A percentile compares a stretch with the other conserved stretches of the same genome.
These are phyloP conservation scores for Porphyrellus cyaneotinctus DNA, from an alignment of 768 basidiomycete genomes.

Conservation along the genomic window DNA sequence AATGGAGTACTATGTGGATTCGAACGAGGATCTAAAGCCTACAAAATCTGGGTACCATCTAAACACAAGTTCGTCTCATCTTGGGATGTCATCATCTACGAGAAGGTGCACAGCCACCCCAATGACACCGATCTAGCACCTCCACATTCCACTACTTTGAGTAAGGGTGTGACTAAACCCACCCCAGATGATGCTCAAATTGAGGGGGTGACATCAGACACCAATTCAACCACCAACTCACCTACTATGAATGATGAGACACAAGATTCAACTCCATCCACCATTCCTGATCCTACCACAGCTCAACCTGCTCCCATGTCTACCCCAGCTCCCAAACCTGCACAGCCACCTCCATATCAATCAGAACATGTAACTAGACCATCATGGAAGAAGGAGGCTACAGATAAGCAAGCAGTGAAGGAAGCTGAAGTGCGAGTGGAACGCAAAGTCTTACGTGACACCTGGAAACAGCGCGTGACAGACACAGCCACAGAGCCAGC, in stretches of 20 bases:
- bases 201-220: too few species aligned
- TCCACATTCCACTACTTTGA: background rate
- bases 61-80: conserved; percentile 7
- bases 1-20: conserved; percentile 2
- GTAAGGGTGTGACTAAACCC: background rate
- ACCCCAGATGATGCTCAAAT: too few species aligned
- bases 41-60: background rate
- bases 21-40: too few species aligned
- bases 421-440: background rate
- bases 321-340: too few species aligned
- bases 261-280: background rate
- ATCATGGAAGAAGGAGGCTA: background rate
- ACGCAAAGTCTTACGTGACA: too few species aligned
- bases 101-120: background rate
- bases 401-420: too few species aligned
- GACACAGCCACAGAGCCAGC: too few species aligned
- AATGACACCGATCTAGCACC: too few species aligned
- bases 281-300: too few species aligned
- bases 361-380: background rate
- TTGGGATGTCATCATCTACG: background rate
- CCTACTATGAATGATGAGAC: background rate
- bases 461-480: too few species aligned
- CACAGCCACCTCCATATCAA: background rate
- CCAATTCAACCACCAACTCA: too few species aligned
- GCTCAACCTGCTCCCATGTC: too few species aligned